Percentiles rank a stretch among this genome's conserved stretches.
Evolutionary conservation across 2,329 filamentous ascomycete species (phyloP).

Genomic region (Cadophora malorum): DNA sequence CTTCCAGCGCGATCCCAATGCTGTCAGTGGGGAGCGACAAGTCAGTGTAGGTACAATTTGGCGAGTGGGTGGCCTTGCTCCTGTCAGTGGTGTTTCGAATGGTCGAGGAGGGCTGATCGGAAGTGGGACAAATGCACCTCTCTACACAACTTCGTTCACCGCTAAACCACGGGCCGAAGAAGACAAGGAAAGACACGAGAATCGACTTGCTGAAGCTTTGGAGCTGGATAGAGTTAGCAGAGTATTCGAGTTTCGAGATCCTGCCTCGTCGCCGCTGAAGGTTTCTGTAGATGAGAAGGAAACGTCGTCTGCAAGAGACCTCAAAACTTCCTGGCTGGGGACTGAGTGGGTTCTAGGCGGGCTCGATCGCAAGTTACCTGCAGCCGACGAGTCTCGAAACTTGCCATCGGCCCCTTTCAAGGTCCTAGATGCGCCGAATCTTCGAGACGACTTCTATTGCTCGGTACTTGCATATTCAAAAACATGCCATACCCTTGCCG

Average conservation of each 20-base stretch:
- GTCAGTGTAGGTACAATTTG: conserved; percentile 75
- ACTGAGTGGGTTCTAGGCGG: conserved; percentile 41
- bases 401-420: conserved; percentile 80
- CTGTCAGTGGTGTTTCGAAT: conserved; percentile 63
- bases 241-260: conserved; percentile 63
- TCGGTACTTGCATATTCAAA: conserved; percentile 85
- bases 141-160: conserved; percentile 61
- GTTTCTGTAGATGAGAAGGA: conserved; percentile 38
- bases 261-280: conserved; percentile 39
- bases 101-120: conserved; percentile 69
- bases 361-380: conserved; percentile 37
- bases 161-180: conserved; percentile 56
- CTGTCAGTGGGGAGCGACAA: conserved; percentile 41
- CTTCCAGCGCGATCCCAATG: conserved; percentile 41
- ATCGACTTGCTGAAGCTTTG: conserved; percentile 79
- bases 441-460: conserved; percentile 97
- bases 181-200: conserved; percentile 72
- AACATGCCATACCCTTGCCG: conserved; percentile 77
- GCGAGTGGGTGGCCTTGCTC: conserved; percentile 75
- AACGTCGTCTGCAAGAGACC: conserved; percentile 30
- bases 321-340: conserved; percentile 47
- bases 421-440: conserved; percentile 83
- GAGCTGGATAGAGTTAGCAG: conserved; percentile 74
- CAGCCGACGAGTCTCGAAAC: conserved; percentile 47
- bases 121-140: conserved; percentile 75